These are phyloP conservation scores for Eremothecium gossypii DNA, from an alignment of 1,139 yeast species.

Conservation along the genomic window DNA sequence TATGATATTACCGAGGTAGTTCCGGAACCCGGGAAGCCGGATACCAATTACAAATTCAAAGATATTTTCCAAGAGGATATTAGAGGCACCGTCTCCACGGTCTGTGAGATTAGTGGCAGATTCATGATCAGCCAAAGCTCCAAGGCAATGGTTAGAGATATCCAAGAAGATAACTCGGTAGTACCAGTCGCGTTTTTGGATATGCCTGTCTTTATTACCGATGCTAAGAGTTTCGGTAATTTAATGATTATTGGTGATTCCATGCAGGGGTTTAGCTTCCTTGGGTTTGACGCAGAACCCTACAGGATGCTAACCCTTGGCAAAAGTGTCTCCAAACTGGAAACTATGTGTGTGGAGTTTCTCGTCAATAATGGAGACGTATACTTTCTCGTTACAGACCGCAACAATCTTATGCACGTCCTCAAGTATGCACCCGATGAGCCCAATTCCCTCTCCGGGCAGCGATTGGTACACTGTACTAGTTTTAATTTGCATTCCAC, in stretches of 20 bases:
- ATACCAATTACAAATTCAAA: constrained; percentile 70
- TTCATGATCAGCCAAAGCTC: constrained; percentile 84
- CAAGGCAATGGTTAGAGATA: constrained; percentile 69
- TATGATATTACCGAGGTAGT: constrained; percentile 75
- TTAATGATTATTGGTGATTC: constrained; percentile 73
- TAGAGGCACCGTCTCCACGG: constrained; percentile 75
- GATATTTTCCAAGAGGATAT: constrained; percentile 67
- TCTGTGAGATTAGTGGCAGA: constrained; percentile 77
- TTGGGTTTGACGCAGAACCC: constrained; percentile 93
- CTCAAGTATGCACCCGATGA: constrained; percentile 91
- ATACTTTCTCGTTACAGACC: constrained; percentile 61
- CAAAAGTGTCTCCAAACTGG: constrained; percentile 57
- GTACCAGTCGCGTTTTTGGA: constrained; percentile 88
- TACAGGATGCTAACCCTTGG: constrained; percentile 75
- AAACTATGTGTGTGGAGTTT: constrained; percentile 59
- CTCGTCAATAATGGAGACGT: constrained; percentile 62
- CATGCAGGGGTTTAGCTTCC: constrained; percentile 68
- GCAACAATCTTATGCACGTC: constrained; percentile 58
- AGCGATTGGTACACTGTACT: constrained; percentile 57
- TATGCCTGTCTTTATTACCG: constrained; percentile 68
- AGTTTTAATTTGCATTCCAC: constrained; percentile 61
- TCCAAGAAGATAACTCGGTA: constrained; percentile 43
- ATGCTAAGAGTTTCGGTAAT: constrained; percentile 76
- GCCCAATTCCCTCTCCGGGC: constrained; percentile 74
- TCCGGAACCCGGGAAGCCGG: constrained; percentile 86